These are phyloP conservation scores for Arctium lappa DNA, from an alignment of 129 eudicot genomes.

Conservation along the genomic window DNA sequence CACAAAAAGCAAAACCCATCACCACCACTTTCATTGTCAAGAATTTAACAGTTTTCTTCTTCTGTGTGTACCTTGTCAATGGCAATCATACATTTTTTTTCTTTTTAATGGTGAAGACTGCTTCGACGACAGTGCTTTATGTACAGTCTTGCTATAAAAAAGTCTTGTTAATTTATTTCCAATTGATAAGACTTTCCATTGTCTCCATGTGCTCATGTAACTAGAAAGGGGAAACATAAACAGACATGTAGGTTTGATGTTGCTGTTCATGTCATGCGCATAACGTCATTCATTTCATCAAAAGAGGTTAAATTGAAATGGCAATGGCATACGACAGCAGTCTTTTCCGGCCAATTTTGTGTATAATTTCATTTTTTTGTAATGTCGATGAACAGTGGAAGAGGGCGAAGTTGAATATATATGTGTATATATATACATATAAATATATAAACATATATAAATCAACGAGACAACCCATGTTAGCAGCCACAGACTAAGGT, in stretches of 20 bases:
- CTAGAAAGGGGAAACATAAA: conserved; percentile 2
- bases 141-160: conserved; percentile 5
- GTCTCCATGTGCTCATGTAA: conserved; percentile 9
- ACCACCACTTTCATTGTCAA: not conserved
- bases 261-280: conserved; percentile 16
- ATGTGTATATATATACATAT: not conserved
- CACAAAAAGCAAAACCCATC: conserved; percentile 13
- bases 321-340: not conserved
- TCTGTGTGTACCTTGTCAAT: not conserved
- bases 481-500: not conserved
- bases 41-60: not conserved
- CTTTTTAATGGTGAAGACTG: not conserved
- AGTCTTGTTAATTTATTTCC: not conserved
- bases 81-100: not conserved
- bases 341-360: conserved; percentile 12
- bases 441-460: not conserved
- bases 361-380: not conserved
- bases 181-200: conserved; percentile 20
- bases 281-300: not conserved
- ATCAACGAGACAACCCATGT: conserved; percentile 9
- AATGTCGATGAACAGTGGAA: not conserved
- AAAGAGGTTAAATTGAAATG: not conserved
- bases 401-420: not conserved
- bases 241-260: not conserved
- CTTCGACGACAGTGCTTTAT: conserved; percentile 10